Base-by-base conservation (phyloP, 305 asterid species). In the Stenogyne calaminthoides region DNA sequence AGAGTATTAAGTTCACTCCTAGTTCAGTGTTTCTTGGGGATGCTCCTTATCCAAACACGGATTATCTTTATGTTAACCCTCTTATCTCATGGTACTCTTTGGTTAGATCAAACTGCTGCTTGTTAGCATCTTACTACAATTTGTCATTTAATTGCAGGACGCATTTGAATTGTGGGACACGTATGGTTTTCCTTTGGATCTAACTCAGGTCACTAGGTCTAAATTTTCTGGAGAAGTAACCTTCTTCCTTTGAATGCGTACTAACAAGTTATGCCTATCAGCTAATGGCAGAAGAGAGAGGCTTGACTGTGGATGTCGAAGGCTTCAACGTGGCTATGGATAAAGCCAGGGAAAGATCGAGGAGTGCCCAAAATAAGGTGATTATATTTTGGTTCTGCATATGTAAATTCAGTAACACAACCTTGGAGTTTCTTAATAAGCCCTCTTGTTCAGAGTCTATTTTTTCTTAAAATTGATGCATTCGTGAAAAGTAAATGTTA, bases 231-330 rank as follows among this genome's bases (percentile, higher is more conserved):
- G 51, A 18, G 36, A 44, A 67, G 19, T 69, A 69, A 40, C 18
- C 76, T 68, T 63, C 29, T 68, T 40, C n/a, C 59, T 58, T 36
- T 69, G 46, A 67, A 69, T 72, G 47, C 52, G 64, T 47, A 75
- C 71, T 78, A 22, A 67, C 71, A 56, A 63, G 59, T 64, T 78
- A 60, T 71, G 63, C 77, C 72, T 71, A 65, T 77, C 87, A 94
- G 96, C 78, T 95, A 71, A 95, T 95, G 99, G 99, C 98, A 19
- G 99, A 92, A 81, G 99, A 95, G 85, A 84, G 94, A 81, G 94
- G 96, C 51, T 66, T 95, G 85, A 66, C 89, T 36, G 99, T 95
- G 75, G 98, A 92, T 69, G 84, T 83, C 68, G 87, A 85, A 62
- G 99, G 90, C 46, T 95, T 89, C 78, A 70, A 91, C 69, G 58